Base-by-base conservation (phyloP, 1,284 basidiomycete species). In the Irpex rosettiformis region DNA sequence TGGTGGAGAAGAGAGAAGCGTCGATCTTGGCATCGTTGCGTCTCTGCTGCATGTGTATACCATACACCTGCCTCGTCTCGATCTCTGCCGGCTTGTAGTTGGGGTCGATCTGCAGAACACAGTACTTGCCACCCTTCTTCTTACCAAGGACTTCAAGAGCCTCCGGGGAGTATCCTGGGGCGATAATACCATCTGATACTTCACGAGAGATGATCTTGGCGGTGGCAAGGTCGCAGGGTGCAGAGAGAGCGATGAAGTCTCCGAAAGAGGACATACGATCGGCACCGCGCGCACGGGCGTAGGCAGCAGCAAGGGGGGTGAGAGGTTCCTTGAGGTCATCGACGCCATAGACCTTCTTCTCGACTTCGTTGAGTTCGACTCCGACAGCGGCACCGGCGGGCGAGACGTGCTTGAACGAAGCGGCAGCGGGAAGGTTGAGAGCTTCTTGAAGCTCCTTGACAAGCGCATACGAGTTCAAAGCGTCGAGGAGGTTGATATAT, bases 241-340 rank as follows among this genome's bases (percentile, higher is more conserved):
- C 89, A 24, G 94, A 97, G 11, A 99, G 83, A 1, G 94, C 96
- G 69, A 99, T 96, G 73, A 99, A 97, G 78, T 99, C 97, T 24
- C 96, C 96, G 71, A 99, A 99, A 4, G 94, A 98, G 1, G 95
- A 98, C 96, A 99, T 99, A 58, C 96, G 89, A 75, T 99, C 97
- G 80, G 54, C 62, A 88, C 92, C 96, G 71, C 97, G 88, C 57
- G 96, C 97, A 60, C 97, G 90, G 42, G 96, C 96, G 69, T 99
- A 99, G 1, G 97, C 97, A 58, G 85, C 85, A 24, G 96, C 96
- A 52, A 99, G 81, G 10, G 91, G 88, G 1, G 94, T 95, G 48
- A 99, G 79, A 48, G 89, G 82, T 70, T 93, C 89, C 69, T 93
- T 95, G 59, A 98, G 79, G 70, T 98, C 96, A 57, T 98, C 95